Base-by-base conservation (phyloP, 495 filamentous ascomycete species). In the Hyaloscypha bicolor region DNA sequence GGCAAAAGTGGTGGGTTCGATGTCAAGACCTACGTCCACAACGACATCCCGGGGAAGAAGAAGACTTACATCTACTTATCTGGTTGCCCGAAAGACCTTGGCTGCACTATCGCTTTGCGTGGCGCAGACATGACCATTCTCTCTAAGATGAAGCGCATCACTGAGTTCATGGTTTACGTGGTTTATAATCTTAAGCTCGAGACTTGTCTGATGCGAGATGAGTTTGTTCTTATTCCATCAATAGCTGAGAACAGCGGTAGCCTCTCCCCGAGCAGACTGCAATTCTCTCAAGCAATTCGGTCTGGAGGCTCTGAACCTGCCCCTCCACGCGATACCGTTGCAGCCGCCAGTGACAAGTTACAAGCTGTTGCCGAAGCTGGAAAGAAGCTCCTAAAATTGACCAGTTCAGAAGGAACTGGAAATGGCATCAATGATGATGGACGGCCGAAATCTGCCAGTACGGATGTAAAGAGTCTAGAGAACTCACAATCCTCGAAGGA, bases 141-240 rank as follows among this genome's bases (percentile, higher is more conserved):
- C 6, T 80, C 85, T 3, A 91, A 86, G 66, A 88, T 99, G 76
- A 99, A 99, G 75, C 87, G 86, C 55, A 96, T 99, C 72, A 96
- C 95, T 3, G 96, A 99, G 75, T 96, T 99, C 73, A 97, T 99
- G 93, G 88, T 94, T 63, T 99, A 97, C 73, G 96, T 99, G 30
- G 93, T 97, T 19, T 71, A 99, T 77, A 99, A 97, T 71, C 83
- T 98, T 25, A 97, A 95, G 74, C 85, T 99, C 9, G 96, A 99
- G 77, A 97, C 96, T 2, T 97, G 89, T 73, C 77, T 99, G 56
- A 95, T 99, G 91, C 86, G 94, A 60, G 96, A 99, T 78, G 94
- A 97, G 70, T 97, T 93, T 75, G 91, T 96, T 30, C 83, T 94
- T 64, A 89, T 97, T 56, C 94, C 96, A 14, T 86, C 89, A 3